Evolutionary conservation across 305 asterid species (phyloP), one percentile per base, ranked within the genome.

Genomic region (Fraxinus xanthoxyloides): DNA sequence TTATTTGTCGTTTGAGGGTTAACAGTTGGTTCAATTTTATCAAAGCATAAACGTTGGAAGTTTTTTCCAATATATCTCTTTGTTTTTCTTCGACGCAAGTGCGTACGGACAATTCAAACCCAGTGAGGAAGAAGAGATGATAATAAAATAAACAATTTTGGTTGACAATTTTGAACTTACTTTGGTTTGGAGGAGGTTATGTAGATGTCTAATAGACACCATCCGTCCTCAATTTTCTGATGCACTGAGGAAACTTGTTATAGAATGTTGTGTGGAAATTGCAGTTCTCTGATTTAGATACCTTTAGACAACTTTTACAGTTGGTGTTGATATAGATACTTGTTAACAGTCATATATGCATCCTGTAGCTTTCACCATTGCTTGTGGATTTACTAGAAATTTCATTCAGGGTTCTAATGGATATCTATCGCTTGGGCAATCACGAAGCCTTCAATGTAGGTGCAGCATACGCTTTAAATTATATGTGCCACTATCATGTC

Each of bases 361-460:
- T 80, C 61, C 79, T 75, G 34, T 59, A 26, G 6, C 63, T 17
- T 4, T 28, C 61, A 35, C 7, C 23, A 15, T 13, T 51, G 46
- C 51, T 38, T 67, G 38, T 77, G 51, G 38, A 77, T 65, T 46
- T 63, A 77, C 86, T 90, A 76, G 74, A 12, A 61, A 32, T 84
- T 86, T 77, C 79, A 15, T 72, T 83, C 91, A 95, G 99, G 93
- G 98, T 95, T 43, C 86, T 95, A 79, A 93, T 95, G 95, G 99
- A 95, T 87, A 89, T 94, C 61, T 89, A 91, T 81, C 93, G 93
- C 36, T 86, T 90, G 80, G 87, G 93, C 84, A 95, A 94, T 81
- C 93, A 93, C 69, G 89, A 92, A 81, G 95, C 98, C 79, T 95
- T 95, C 89, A 95, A 95, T 81, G 89, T 80, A 88, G 99, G 99